Conservation (phyloP, 352 stramenopile genomes). For the Phytophthora foliorum region DNA sequence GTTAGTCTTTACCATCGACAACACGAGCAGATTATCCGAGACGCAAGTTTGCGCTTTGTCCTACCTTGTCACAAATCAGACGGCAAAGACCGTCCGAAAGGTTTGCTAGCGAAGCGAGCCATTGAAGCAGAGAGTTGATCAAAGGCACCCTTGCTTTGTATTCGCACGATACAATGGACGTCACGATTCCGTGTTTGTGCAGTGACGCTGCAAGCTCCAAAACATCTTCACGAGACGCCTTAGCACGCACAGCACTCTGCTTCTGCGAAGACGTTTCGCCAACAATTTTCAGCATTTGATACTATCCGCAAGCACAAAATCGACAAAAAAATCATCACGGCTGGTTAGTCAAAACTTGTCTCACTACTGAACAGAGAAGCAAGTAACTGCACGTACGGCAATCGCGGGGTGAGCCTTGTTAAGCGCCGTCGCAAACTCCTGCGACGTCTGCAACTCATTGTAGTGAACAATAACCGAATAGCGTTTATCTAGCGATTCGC, state of each 20-base stretch:
- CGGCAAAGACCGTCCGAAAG: constrained; percentile 84
- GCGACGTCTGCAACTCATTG: constrained; percentile 92
- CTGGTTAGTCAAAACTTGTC: constrained; percentile 3
- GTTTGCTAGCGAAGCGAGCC: constrained; percentile 83
- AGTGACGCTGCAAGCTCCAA: constrained; percentile 77
- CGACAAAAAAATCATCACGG: constrained; percentile 12
- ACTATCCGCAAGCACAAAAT: constrained; percentile 42
- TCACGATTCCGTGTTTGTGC: constrained; percentile 74
- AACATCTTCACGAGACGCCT: constrained; percentile 75
- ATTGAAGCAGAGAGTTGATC: constrained; percentile 80
- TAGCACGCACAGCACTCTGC: constrained; percentile 74
- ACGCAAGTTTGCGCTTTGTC: background rate
- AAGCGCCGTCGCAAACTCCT: constrained; percentile 85
- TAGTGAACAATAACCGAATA: constrained; percentile 94
- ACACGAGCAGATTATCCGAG: background rate
- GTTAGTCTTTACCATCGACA: constrained; percentile 24
- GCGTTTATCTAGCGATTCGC: constrained; percentile 65
- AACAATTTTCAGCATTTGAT: constrained; percentile 87
- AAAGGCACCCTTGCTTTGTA: constrained; percentile 77
- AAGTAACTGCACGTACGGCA: constrained; percentile 49
- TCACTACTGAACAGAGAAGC: background rate
- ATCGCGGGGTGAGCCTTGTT: constrained; percentile 76
- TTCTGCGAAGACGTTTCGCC: constrained; percentile 80
- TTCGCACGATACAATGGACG: constrained; percentile 82
- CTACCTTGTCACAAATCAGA: constrained; percentile 86